Evolutionary conservation across 73 alveolate species (phyloP).

Genomic region (Paramecium sexaurelia): DNA sequence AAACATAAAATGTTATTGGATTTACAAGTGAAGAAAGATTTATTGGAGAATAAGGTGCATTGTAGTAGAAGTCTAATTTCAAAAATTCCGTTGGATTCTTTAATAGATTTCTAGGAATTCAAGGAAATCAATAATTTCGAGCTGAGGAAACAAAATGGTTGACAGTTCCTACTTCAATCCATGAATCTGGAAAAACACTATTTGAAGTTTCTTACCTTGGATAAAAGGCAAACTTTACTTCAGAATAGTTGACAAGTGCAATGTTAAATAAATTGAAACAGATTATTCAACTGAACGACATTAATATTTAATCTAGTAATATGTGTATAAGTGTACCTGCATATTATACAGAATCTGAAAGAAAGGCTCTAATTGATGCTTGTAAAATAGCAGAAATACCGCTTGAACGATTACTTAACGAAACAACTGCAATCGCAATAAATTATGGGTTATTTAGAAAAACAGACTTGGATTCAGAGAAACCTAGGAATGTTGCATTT

Average conservation of each 20-base stretch:
- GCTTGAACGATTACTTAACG: slow-evolving; percentile 92
- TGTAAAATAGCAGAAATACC: slow-evolving; percentile 86
- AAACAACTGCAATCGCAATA: slow-evolving; percentile 96
- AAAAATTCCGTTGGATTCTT: slow-evolving; percentile 76
- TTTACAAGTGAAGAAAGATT: slow-evolving; percentile 80
- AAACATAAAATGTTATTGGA: slow-evolving; percentile 83
- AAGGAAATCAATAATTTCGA: slow-evolving; percentile 73
- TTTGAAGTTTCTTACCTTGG: slow-evolving; percentile 80
- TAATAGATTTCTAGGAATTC: slow-evolving; percentile 80
- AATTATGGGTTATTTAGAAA: slow-evolving; percentile 97
- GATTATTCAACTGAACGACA: slow-evolving; percentile 69
- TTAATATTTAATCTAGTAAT: slow-evolving; percentile 72
- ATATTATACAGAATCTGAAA: slow-evolving; percentile 89
- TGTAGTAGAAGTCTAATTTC: slow-evolving; percentile 73
- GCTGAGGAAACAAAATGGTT: slow-evolving; percentile 81
- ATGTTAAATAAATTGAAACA: slow-evolving; percentile 75
- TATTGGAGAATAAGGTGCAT: slow-evolving; percentile 82
- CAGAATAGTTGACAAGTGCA: slow-evolving; percentile 88
- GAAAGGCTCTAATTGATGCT: slow-evolving; percentile 96
- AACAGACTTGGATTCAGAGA: slow-evolving; percentile 84
- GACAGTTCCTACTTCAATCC: slow-evolving; percentile 69
- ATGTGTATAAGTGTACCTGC: slow-evolving; percentile 81
- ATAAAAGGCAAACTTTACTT: slow-evolving; percentile 67
- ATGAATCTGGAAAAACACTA: slow-evolving; percentile 72
- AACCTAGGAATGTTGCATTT: slow-evolving; percentile 90